Evolutionary conservation across 2,329 filamentous ascomycete genomes (phyloP).

Genomic region (Fusarium sp.): DNA sequence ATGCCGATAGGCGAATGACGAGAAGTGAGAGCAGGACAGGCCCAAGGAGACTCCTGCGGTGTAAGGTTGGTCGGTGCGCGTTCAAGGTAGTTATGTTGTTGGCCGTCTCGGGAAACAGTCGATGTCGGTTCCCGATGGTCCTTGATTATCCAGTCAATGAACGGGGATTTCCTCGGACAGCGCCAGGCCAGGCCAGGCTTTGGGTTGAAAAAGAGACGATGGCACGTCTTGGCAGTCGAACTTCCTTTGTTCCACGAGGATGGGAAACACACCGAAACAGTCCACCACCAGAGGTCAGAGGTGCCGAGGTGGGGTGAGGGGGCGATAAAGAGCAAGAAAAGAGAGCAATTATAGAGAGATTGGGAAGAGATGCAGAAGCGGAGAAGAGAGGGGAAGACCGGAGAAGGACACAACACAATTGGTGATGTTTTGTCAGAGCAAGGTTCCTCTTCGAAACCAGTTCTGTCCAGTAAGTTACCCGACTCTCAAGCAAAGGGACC

Average conservation of each 20-base stretch:
- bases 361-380: slow-evolving; percentile 24
- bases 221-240: slow-evolving; percentile 21
- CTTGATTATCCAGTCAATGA: slow-evolving; percentile 4
- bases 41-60: slow-evolving; percentile 6
- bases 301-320: slow-evolving; percentile 32
- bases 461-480: too few species aligned
- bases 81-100: background rate
- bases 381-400: slow-evolving; percentile 23
- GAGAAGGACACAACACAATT: slow-evolving; percentile 22
- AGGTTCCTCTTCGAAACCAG: slow-evolving; percentile 15
- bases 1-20: background rate
- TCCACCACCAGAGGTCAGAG: slow-evolving; percentile 32
- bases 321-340: slow-evolving; percentile 22
- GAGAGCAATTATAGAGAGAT: slow-evolving; percentile 30
- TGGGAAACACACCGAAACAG: slow-evolving; percentile 1
- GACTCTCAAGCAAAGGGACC: background rate
- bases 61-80: background rate
- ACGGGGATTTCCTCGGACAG: background rate
- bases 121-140: slow-evolving; percentile 5
- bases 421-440: slow-evolving; percentile 21
- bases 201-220: slow-evolving; percentile 3
- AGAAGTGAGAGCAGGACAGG: background rate
- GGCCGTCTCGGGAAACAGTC: slow-evolving; percentile 9
- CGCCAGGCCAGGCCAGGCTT: background rate
- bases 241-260: slow-evolving; percentile 37